Percentiles rank a stretch among this genome's conserved stretches.
phyloP scores from a whole-genome alignment of 2,329 filamentous ascomycete genomes.

The Phialophora tarda region DNA sequence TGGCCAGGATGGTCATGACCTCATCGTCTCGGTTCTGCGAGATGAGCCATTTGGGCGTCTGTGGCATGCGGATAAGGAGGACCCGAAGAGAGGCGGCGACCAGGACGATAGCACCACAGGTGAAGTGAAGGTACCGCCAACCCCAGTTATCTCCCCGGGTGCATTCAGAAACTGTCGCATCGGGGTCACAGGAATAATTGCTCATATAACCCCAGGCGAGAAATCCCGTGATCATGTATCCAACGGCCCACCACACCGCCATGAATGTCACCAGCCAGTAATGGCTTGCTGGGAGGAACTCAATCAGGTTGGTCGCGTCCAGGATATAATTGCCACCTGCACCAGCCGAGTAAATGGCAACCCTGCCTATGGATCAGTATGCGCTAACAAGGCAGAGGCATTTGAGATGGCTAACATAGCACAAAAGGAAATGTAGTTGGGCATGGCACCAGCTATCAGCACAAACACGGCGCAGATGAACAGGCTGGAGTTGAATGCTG shows the following conservation, averaged over 20 bases:
- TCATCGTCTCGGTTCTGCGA: slow-evolving; percentile 60
- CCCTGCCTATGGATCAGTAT: slow-evolving; percentile 12
- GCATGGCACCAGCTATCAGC: slow-evolving; percentile 68
- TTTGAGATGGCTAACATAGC: slow-evolving; percentile 21
- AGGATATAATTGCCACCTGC: slow-evolving; percentile 38
- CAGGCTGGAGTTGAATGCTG: slow-evolving; percentile 71
- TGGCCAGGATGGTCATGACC: slow-evolving; percentile 56
- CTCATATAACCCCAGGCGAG: slow-evolving; percentile 60
- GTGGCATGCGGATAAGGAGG: slow-evolving; percentile 59
- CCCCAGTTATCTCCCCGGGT: slow-evolving; percentile 59
- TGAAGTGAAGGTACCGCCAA: slow-evolving; percentile 64
- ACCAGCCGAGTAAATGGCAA: slow-evolving; percentile 34
- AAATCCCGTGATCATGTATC: slow-evolving; percentile 46
- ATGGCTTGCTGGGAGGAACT: slow-evolving; percentile 61
- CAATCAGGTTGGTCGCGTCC: slow-evolving; percentile 58
- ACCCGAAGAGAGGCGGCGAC: slow-evolving; percentile 60
- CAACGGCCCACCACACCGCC: slow-evolving; percentile 45
- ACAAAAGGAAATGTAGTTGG: slow-evolving; percentile 55
- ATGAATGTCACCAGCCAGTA: slow-evolving; percentile 62
- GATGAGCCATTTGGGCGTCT: slow-evolving; percentile 64
- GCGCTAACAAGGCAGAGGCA: not conserved
- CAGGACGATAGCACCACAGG: slow-evolving; percentile 60
- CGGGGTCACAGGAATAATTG: slow-evolving; percentile 54
- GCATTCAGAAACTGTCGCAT: slow-evolving; percentile 51
- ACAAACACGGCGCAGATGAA: slow-evolving; percentile 66